Conservation (phyloP, 1,139 yeast species). For the Candida labiduridarum region DNA sequence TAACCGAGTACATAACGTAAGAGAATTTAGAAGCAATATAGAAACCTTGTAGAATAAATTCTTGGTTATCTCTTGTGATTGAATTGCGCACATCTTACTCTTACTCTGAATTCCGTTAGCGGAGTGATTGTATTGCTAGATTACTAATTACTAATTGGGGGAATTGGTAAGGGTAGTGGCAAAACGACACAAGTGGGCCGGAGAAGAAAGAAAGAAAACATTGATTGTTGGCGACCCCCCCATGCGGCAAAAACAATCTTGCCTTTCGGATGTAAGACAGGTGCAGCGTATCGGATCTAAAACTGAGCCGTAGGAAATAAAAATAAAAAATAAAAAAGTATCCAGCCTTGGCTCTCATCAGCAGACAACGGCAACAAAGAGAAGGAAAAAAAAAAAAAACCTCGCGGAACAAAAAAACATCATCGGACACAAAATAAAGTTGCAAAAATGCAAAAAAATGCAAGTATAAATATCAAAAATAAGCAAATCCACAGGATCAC, state of each 20-base stretch:
- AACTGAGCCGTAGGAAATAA: background rate
- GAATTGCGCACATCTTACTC: too few species aligned
- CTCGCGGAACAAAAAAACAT: background rate
- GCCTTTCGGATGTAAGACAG: background rate
- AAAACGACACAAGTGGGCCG: background rate
- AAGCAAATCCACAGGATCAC: background rate
- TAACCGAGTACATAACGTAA: background rate
- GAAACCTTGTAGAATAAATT: background rate
- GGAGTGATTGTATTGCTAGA: background rate
- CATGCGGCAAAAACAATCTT: background rate
- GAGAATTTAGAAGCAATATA: background rate
- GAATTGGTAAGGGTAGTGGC: too few species aligned
- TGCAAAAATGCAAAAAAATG: conserved; percentile 1
- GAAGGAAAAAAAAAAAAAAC: background rate
- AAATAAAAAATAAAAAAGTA: background rate
- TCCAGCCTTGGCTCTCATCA: conserved; percentile 1
- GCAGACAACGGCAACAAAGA: background rate
- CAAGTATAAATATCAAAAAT: background rate
- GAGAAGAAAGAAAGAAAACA: background rate
- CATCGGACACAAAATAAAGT: conserved; percentile 3
- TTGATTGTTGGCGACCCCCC: background rate
- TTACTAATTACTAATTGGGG: too few species aligned
- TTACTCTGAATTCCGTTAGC: background rate
- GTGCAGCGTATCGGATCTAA: background rate
- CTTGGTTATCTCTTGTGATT: too few species aligned